Evolutionary conservation across 352 stramenopile genomes (phyloP).

Genomic region (Phytophthora rubi): DNA sequence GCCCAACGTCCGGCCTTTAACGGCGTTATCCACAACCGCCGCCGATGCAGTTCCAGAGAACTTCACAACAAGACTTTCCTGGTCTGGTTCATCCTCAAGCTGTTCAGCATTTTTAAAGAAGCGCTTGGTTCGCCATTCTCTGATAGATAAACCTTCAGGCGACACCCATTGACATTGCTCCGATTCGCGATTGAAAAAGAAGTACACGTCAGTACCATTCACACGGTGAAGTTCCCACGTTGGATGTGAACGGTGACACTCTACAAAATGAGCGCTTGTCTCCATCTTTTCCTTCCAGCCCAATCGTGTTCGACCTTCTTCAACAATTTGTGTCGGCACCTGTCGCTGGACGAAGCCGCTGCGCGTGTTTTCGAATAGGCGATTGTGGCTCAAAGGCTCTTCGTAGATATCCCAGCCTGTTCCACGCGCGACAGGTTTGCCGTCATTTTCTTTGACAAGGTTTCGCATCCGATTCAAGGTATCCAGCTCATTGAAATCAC

Average conservation of each 20-base stretch:
- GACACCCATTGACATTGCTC: slow-evolving; percentile 64
- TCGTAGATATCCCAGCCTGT: slow-evolving; percentile 58
- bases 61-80: slow-evolving; percentile 44
- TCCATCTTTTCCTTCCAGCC: slow-evolving; percentile 77
- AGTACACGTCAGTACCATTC: slow-evolving; percentile 64
- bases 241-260: slow-evolving; percentile 50
- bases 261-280: slow-evolving; percentile 52
- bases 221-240: slow-evolving; percentile 73
- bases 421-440: slow-evolving; percentile 19
- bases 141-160: slow-evolving; percentile 32
- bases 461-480: slow-evolving; percentile 47
- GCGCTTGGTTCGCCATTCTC: slow-evolving; percentile 62
- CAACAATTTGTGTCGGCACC: slow-evolving; percentile 51
- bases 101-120: slow-evolving; percentile 57
- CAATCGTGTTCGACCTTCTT: slow-evolving; percentile 40
- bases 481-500: slow-evolving; percentile 65
- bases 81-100: slow-evolving; percentile 57
- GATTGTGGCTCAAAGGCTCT: slow-evolving; percentile 64
- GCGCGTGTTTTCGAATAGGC: slow-evolving; percentile 62
- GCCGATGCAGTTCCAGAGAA: slow-evolving; percentile 49
- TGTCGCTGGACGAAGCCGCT: slow-evolving; percentile 75
- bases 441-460: slow-evolving; percentile 40
- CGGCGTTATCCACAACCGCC: slow-evolving; percentile 48
- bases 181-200: slow-evolving; percentile 72
- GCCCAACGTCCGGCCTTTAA: slow-evolving; percentile 50